Percentiles rank a stretch among this genome's conserved stretches.
These are phyloP conservation scores for Rutstroemia sp. DNA, from an alignment of 2,329 filamentous ascomycete species.

Conservation along the genomic window DNA sequence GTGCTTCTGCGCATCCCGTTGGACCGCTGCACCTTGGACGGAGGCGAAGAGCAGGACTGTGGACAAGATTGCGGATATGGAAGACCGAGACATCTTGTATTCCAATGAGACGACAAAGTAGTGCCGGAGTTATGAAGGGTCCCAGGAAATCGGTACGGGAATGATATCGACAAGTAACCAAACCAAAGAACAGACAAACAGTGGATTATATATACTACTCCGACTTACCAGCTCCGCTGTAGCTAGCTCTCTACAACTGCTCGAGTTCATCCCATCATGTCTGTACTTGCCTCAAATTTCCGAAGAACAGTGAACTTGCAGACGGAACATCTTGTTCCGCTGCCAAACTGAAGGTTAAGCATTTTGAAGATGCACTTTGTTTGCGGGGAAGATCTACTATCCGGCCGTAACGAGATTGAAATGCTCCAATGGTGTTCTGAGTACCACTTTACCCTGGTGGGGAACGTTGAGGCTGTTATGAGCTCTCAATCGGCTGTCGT, in stretches of 20 bases:
- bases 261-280: background rate
- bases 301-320: slow-evolving; percentile 21
- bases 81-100: background rate
- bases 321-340: slow-evolving; percentile 15
- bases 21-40: background rate
- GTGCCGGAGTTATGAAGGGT: background rate
- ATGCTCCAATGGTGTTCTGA: background rate
- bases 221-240: background rate
- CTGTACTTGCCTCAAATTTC: background rate
- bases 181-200: background rate
- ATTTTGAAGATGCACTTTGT: background rate
- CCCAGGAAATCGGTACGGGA: too few relatives aligned
- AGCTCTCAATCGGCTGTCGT: background rate
- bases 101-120: background rate
- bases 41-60: background rate
- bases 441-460: background rate
- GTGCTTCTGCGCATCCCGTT: background rate
- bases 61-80: background rate
- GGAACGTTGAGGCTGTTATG: background rate
- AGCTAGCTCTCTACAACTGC: background rate
- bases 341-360: background rate
- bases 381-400: slow-evolving; percentile 6
- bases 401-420: background rate
- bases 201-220: too few relatives aligned
- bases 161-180: background rate